Base-by-base conservation (phyloP, 108 stramenopile species). In the Nitzschia sp. region DNA sequence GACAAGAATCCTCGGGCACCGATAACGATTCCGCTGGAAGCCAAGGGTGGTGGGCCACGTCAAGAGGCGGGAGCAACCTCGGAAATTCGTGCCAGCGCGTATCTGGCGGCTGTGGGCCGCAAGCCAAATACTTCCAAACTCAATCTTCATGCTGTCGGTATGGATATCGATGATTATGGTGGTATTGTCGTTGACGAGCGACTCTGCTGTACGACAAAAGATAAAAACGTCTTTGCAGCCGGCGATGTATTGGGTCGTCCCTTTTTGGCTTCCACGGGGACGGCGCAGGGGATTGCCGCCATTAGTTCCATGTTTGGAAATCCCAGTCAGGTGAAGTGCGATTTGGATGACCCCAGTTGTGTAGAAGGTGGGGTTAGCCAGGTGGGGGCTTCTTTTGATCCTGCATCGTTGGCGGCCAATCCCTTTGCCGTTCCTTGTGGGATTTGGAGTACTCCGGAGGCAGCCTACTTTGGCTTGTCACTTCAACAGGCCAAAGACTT, bases 381-480 rank as follows among this genome's bases (percentile, higher is more conserved):
- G 64, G 76, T 75, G 21, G 87, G 85, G 9, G 81, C 55, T 29
- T 78, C 66, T 11, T 88, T 86, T 71, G 89, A 93, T 64, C 92
- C 92, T 5, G 82, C 85, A 24, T 81, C 84, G 42, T 66, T 93
- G 25, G 85, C 89, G 3, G 48, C 87, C 45, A 93, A 93, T 65
- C 92, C 92, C 23, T 93, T 93, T 74, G 89, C 89, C n/a, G 90
- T 93, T 53, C 92, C 92, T 1, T 68, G 76, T 9, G 92, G 89
- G n/a, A 84, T 93, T 0, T 93, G 92, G 92, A 71, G 84, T 4
- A 80, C 80, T 9, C 92, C 92, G 38, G 92, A 93, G 59, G 92
- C 86, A 18, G 83, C 87, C 2, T 88, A 81, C 68, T 93, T 85
- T 54, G 92, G 92, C 1, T 48, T 90, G 21, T 78, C 89, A 18